Evolutionary conservation across 2,329 filamentous ascomycete genomes (phyloP).

Genomic region (Scopulariopsis brevicaulis): DNA sequence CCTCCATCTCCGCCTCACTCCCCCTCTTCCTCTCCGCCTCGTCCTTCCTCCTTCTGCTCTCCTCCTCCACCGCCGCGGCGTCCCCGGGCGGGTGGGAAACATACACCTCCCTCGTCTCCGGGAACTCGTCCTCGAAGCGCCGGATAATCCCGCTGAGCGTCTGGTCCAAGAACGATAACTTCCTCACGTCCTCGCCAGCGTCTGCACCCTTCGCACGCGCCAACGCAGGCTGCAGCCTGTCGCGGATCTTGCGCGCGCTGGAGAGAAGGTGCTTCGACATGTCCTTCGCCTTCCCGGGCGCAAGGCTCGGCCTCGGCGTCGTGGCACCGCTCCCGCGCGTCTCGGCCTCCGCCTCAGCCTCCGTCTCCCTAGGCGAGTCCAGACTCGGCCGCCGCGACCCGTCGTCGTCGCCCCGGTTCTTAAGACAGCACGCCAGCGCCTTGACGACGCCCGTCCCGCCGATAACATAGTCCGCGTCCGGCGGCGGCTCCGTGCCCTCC

Average conservation of each 20-base stretch:
- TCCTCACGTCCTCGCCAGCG: conserved; percentile 63
- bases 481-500: conserved; percentile 59
- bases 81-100: background rate
- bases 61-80: too few relatives aligned
- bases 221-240: conserved; percentile 72
- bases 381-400: conserved; percentile 44
- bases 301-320: conserved; percentile 19
- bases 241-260: conserved; percentile 80
- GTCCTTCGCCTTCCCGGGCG: conserved; percentile 63
- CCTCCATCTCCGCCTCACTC: conserved; percentile 6
- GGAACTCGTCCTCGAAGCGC: conserved; percentile 92
- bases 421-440: conserved; percentile 79
- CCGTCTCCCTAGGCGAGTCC: conserved; percentile 40
- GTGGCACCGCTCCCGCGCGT: conserved; percentile 30
- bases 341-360: conserved; percentile 8
- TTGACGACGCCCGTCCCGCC: conserved; percentile 93
- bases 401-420: conserved; percentile 57
- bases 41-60: background rate
- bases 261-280: conserved; percentile 86
- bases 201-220: conserved; percentile 61
- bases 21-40: background rate
- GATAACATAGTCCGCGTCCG: conserved; percentile 91
- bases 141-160: conserved; percentile 87
- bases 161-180: conserved; percentile 75
- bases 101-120: conserved; percentile 56